Conservation (phyloP, 805 yeast species). For the Wickerhamia fluorescens region DNA sequence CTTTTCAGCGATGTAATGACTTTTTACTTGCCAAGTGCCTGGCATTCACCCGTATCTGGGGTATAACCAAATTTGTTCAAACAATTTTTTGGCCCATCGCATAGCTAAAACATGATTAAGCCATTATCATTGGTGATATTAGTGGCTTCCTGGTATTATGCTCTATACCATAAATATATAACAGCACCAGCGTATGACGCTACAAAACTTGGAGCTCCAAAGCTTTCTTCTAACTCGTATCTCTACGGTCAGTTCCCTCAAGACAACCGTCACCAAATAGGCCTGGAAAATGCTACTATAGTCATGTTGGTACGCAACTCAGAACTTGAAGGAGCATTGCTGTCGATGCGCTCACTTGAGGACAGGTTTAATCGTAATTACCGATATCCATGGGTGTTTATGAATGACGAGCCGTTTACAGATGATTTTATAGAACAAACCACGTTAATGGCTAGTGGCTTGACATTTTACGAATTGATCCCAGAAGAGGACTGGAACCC, state of each 20-base stretch:
- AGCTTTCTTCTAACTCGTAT: conserved; percentile 25
- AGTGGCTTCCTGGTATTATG: too few species aligned
- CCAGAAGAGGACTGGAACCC: conserved; percentile 36
- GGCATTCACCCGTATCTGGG: too few species aligned
- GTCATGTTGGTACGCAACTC: conserved; percentile 82
- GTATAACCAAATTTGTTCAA: too few species aligned
- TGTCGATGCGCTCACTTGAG: conserved; percentile 36
- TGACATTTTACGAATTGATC: conserved; percentile 34
- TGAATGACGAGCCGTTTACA: conserved; percentile 37
- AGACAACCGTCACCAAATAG: conserved; percentile 35
- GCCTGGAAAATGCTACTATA: conserved; percentile 74
- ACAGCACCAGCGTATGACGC: too few species aligned
- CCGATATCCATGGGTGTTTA: conserved; percentile 38
- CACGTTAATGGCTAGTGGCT: conserved; percentile 37
- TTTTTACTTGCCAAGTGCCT: too few species aligned
- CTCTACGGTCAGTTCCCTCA: conserved; percentile 10
- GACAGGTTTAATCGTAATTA: conserved; percentile 35
- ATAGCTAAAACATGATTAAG: too few species aligned
- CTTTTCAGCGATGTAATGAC: too few species aligned
- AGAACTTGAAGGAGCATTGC: conserved; percentile 68
- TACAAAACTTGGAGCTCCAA: too few species aligned
- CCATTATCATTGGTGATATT: too few species aligned
- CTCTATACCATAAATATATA: too few species aligned
- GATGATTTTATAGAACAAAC: conserved; percentile 36
- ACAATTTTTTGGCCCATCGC: too few species aligned